A percentile compares a stretch with the other conserved stretches of the same genome.
These are phyloP conservation scores for Cercospora brassicicola DNA, from an alignment of 2,329 filamentous ascomycete genomes.

Conservation along the genomic window DNA sequence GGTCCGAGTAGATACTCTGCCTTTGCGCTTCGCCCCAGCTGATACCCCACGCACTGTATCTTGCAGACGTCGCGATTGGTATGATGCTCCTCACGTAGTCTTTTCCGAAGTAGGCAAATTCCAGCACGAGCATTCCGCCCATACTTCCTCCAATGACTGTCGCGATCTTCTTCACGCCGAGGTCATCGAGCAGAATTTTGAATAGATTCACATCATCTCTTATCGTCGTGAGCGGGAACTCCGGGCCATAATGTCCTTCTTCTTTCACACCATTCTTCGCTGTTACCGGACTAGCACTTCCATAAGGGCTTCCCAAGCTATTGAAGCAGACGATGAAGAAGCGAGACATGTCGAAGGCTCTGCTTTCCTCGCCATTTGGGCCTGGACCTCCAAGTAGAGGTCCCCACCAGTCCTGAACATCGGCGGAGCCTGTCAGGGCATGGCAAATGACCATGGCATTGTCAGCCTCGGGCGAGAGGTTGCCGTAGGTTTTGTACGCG, in stretches of 20 bases:
- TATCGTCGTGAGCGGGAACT: conserved; percentile 94
- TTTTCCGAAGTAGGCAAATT: conserved; percentile 88
- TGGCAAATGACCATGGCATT: conserved; percentile 74
- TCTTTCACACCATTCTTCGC: conserved; percentile 75
- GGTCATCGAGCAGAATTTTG: conserved; percentile 74
- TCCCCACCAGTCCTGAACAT: conserved; percentile 87
- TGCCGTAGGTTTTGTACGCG: conserved; percentile 64
- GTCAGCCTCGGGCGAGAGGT: conserved; percentile 56
- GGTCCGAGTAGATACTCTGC: conserved; percentile 95
- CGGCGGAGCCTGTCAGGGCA: conserved; percentile 79
- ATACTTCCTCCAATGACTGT: conserved; percentile 81
- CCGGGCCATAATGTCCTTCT: conserved; percentile 82
- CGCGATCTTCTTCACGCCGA: conserved; percentile 76
- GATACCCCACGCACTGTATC: conserved; percentile 86
- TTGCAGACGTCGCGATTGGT: conserved; percentile 79
- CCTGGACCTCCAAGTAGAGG: conserved; percentile 75
- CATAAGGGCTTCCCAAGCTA: conserved; percentile 80
- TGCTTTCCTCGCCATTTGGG: conserved; percentile 45
- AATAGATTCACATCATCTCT: conserved; percentile 91
- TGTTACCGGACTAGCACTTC: conserved; percentile 84
- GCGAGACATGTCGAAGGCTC: conserved; percentile 73
- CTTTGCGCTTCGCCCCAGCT: conserved; percentile 87
- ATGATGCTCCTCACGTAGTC: conserved; percentile 79
- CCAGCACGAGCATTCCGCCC: conserved; percentile 85
- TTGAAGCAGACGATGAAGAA: conserved; percentile 89